Base-by-base conservation (phyloP, 2,329 filamentous ascomycete genomes). In the Zymoseptoria brevis region DNA sequence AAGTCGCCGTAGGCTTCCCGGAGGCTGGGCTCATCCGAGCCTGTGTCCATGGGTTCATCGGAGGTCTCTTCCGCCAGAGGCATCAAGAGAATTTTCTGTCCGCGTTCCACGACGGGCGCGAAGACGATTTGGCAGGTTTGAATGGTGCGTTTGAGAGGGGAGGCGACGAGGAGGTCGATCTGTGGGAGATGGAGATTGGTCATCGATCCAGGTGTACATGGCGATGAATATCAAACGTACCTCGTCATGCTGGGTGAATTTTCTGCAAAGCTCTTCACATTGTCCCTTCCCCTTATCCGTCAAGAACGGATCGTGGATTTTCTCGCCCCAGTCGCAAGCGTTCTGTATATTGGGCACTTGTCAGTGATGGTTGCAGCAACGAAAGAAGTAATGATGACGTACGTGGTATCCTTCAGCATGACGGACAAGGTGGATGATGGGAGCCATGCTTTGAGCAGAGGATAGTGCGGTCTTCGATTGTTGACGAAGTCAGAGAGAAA, bases 251-350 rank as follows among this genome's bases (percentile, higher is more conserved):
- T 65, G 49, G 9, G 65, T 57, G 50, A 67, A 66, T 1, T 58
- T 53, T 7, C 29, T 11, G 50, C 61, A 56, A 22, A 64, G 57
- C 21, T 59, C 13, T 41, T 61, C 50, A 30, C 57, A 59, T 51
- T 64, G 57, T 19, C 57, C 30, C 21, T 54, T 54, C 6, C 66
- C 66, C n/a, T 63, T 35, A 3, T 64, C 60, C 1, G 66, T 68
- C 21, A 68, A 57, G 55, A 57, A 54, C 6, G 66, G 66, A 53
- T 68, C 66, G 35, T 58, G 65, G 50, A 95, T 77, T 19, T 76
- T 69, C 70, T 90, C 87, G 75, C 90, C 89, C 62, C 81, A 86
- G 22, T 77, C 69, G 63, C 69, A 79, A 69, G 92, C 81, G 74
- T 96, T 96, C 35, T 45, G 35, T 16, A 45, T 16, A n/a, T 45